A percentile compares a stretch with the other conserved stretches of the same genome.
Evolutionary conservation across 2,329 filamentous ascomycete species (phyloP).

Genomic region (Alternaria ethzedia): DNA sequence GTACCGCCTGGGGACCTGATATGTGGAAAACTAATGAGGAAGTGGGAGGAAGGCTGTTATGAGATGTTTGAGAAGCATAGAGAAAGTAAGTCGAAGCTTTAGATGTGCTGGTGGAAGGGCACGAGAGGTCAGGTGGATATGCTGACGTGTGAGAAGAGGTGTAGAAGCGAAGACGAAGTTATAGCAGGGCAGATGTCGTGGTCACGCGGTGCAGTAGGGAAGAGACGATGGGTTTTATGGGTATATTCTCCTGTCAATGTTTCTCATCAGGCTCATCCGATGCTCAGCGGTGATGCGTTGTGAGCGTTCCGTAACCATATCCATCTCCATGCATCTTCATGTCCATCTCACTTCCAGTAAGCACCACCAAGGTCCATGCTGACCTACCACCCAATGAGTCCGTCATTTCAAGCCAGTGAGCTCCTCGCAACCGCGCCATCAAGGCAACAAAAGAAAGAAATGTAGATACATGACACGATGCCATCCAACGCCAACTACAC

Average conservation of each 20-base stretch:
- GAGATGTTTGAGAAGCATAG: background rate
- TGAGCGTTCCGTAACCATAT: background rate
- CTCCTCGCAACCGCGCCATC: background rate
- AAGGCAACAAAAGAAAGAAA: background rate
- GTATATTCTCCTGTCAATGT: background rate
- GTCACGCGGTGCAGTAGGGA: background rate
- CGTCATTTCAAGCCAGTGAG: background rate
- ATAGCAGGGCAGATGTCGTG: background rate
- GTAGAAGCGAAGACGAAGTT: background rate
- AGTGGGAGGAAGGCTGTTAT: constrained; percentile 25
- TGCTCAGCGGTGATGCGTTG: background rate
- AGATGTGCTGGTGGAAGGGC: background rate
- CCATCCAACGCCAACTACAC: background rate
- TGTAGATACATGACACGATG: background rate
- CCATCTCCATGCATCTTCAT: background rate
- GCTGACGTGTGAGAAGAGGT: background rate
- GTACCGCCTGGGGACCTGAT: constrained; percentile 38
- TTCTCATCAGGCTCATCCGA: background rate
- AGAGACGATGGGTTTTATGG: background rate
- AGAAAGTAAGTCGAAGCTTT: background rate
- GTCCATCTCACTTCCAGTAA: background rate
- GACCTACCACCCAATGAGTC: background rate
- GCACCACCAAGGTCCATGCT: background rate
- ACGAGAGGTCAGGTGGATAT: background rate
- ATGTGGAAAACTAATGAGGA: constrained; percentile 15